Evolutionary conservation across 257 asterid genomes (phyloP), one percentile per base, ranked within the genome.

Genomic region (Solanum medicagineum): DNA sequence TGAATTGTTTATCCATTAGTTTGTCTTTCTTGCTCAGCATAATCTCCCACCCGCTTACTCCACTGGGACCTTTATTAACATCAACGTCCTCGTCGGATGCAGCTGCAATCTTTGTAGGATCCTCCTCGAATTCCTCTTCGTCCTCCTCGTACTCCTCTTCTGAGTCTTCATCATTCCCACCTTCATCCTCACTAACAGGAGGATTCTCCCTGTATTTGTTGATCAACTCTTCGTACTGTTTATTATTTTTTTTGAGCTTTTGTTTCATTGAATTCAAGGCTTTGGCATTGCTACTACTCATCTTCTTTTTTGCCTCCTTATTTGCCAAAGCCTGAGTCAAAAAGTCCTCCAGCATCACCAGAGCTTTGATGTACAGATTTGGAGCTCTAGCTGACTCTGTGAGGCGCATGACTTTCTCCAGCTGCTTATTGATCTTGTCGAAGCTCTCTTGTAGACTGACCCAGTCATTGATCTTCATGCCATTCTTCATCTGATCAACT

Each of bases 301-400:
- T 96, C 91, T 95, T 96, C 93, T 96, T 96, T 93, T 94, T 96
- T 0, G 98, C 98, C 89, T 96, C 99, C 92, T 96, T 96, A 81
- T 93, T 96, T 71, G 96, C 95, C 86, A 91, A 68, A 45, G 98
- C 92, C 91, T 93, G 94, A 60, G 91, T 94, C 90, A 96, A 84
- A 87, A 92, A 93, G 74, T 95, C 97, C 90, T 96, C 98, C 88
- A 96, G 70, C 94, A 87, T 93, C 81, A 95, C 97, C 19, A 95
- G 97, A 75, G 99, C 94, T 89, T 93, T 96, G 40, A 96, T 89
- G 86, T 96, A 96, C 7, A 92, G 90, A 89, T 91, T 93, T 3
- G 98, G 98, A 60, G 92, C 92, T 60, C 87, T 90, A 71, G 87
- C 93, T 6, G 98, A 77, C 85, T 96, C 98, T 7, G 89, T 86